Evolutionary conservation across 495 filamentous ascomycete species (phyloP).

Genomic region (Lasiosphaeriaceae sp.): DNA sequence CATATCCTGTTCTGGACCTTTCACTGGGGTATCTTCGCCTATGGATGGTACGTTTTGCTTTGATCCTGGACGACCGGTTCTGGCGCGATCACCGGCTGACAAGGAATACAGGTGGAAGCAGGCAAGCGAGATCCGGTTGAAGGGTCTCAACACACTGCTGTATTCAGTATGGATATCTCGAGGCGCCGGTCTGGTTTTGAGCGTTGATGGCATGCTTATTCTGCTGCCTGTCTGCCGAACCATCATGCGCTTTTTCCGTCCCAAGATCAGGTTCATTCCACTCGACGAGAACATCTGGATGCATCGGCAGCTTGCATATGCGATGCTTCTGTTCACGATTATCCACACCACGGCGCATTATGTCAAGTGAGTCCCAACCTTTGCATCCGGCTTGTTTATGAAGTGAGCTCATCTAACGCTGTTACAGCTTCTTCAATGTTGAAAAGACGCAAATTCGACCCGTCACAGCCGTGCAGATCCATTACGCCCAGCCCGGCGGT

Average conservation of each 20-base stretch:
- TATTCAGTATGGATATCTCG: conserved; percentile 96
- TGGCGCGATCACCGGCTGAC: conserved; percentile 3
- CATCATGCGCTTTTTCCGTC: conserved; percentile 74
- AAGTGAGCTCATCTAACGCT: conserved; percentile 17
- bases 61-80: background rate
- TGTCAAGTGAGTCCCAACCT: conserved; percentile 70
- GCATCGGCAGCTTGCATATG: conserved; percentile 91
- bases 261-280: conserved; percentile 82
- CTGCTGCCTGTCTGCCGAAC: conserved; percentile 93
- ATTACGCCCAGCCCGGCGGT: conserved; percentile 84
- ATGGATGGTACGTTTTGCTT: conserved; percentile 70
- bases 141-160: conserved; percentile 71
- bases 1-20: conserved; percentile 80
- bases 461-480: conserved; percentile 81
- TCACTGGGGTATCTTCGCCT: conserved; percentile 76
- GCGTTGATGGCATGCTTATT: conserved; percentile 82
- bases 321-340: conserved; percentile 75
- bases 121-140: conserved; percentile 58
- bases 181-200: conserved; percentile 80
- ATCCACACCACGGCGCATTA: conserved; percentile 81
- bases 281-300: conserved; percentile 96
- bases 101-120: conserved; percentile 67
- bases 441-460: conserved; percentile 81
- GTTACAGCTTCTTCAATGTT: conserved; percentile 83
- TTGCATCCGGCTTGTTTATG: background rate